Base-by-base conservation (phyloP, 257 asterid species). In the Fraxinus pennsylvanica region DNA sequence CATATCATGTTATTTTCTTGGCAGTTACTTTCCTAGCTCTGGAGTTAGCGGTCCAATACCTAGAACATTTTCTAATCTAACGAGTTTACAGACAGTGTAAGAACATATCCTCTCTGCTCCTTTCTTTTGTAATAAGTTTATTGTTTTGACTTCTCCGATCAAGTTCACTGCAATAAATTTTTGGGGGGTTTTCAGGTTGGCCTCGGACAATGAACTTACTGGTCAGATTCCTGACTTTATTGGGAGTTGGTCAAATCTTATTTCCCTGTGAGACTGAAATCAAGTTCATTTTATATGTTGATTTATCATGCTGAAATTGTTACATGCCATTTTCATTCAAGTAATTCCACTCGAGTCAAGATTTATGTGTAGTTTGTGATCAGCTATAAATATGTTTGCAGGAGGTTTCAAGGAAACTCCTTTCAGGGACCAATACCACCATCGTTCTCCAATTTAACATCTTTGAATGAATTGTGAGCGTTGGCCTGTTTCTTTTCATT, bases 351-450 rank as follows among this genome's bases (percentile, higher is more conserved):
- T 21, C 9, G 41, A 17, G 19, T 35, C 54, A 36, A 54, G 78
- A 14, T 45, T 52, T 50, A 41, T 59, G 32, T 68, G 68, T 79
- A 13, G 17, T 33, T 47, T 76, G 50, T 86, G 54, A 72, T 50
- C 38, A 41, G 65, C 50, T 65, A 7, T 72, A 65, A 76, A 74
- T 61, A 36, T 43, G 7, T 74, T 66, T 80, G 68, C 87, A 94
- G 98, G 89, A 86, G 92, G 86, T 81, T 94, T 15, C 94, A 92
- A 74, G 97, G 98, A 66, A 94, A 94, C 84, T 86, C 96, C 71
- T 86, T 94, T 79, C 85, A 87, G 71, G 98, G 98, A 63, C 78
- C 91, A 74, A 90, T 94, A 76, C 98, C 98, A 36, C 68, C 82
- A 35, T 84, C 95, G 8, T 86, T 92, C 81, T 85, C 97, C 82